A percentile compares a stretch with the other conserved stretches of the same genome.
Conservation (phyloP, 2,329 filamentous ascomycete species). For the Metarhizium humberi region DNA sequence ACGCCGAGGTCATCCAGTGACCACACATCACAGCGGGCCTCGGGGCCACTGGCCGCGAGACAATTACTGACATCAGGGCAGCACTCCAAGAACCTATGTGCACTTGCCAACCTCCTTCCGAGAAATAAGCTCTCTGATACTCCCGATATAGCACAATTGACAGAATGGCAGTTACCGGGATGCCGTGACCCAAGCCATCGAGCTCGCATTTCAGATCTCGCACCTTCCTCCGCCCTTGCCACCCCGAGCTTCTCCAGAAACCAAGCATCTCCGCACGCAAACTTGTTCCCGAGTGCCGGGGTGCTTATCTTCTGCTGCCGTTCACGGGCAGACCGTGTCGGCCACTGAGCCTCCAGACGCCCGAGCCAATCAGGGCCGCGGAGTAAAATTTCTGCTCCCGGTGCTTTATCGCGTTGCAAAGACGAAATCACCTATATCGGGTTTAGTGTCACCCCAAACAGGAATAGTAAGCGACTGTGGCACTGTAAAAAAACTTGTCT, state of each 20-base stretch:
- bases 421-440: not conserved
- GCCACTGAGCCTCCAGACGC: not conserved
- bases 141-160: no score
- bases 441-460: not conserved
- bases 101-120: no score
- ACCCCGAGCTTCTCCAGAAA: not conserved
- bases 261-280: not conserved
- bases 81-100: no score
- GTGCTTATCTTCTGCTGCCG: not conserved
- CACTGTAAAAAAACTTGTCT: constrained; percentile 2
- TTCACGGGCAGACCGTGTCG: not conserved
- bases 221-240: not conserved
- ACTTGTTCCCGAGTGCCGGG: not conserved
- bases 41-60: no score
- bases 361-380: constrained; percentile 6
- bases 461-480: constrained; percentile 6
- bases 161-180: not conserved
- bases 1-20: not conserved
- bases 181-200: not conserved
- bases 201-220: not conserved
- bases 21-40: no score
- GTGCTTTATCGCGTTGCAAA: constrained; percentile 9
- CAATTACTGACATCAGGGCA: no score
- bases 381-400: constrained; percentile 4
- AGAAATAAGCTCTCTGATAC: not conserved